Conservation (phyloP, 495 filamentous ascomycete genomes). For the Penicillium goetzii region DNA sequence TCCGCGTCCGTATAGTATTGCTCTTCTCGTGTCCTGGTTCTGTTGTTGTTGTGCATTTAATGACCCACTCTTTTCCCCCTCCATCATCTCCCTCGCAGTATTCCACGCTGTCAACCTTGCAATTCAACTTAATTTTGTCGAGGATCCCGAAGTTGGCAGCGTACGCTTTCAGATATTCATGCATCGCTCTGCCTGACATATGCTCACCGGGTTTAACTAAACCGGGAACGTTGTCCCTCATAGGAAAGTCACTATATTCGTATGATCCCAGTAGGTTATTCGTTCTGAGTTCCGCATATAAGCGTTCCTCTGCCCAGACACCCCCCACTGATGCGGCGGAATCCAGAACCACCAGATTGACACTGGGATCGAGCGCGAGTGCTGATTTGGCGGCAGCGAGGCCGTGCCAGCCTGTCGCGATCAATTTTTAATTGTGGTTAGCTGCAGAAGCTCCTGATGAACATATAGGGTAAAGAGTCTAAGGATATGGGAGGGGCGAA, state of each 20-base stretch:
- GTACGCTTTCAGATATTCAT: conserved; percentile 20
- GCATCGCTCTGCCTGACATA: conserved; percentile 18
- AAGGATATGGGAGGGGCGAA: conserved; percentile 9
- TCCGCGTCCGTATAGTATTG: conserved; percentile 16
- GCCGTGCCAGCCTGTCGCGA: conserved; percentile 17
- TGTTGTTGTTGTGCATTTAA: conserved; percentile 15
- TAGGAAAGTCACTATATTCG: conserved; percentile 19
- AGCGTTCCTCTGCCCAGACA: conserved; percentile 19
- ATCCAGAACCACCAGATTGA: conserved; percentile 17
- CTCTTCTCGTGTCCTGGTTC: conserved; percentile 13
- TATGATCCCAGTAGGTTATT: conserved; percentile 18
- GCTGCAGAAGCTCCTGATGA: conserved; percentile 11
- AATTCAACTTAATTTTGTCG: conserved; percentile 17
- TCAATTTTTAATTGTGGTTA: conserved; percentile 13
- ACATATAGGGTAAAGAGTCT: conserved; percentile 12
- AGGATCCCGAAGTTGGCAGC: conserved; percentile 17
- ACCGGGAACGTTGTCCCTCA: conserved; percentile 13
- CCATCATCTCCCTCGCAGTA: conserved; percentile 18
- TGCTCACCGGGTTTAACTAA: conserved; percentile 18
- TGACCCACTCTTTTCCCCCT: conserved; percentile 16
- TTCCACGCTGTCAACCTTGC: conserved; percentile 16
- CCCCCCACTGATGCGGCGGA: conserved; percentile 17
- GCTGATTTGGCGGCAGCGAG: conserved; percentile 18
- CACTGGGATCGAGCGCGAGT: conserved; percentile 16
- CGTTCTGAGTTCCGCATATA: conserved; percentile 18